Percentiles rank a stretch among this genome's conserved stretches.
Conservation (phyloP, 148 eudicot species). For the Diospyros kaki region DNA sequence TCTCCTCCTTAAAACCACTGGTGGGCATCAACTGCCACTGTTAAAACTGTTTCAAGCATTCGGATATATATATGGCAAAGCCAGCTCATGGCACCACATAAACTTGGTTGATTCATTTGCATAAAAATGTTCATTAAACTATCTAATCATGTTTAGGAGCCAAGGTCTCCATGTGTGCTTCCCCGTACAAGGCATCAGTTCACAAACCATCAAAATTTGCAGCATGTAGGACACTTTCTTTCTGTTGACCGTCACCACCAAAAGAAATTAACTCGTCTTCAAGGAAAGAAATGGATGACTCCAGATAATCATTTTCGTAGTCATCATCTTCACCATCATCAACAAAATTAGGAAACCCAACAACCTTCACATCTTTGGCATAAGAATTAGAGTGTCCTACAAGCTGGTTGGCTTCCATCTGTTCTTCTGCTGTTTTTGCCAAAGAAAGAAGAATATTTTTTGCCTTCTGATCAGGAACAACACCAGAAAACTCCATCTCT, state of each 20-base stretch:
- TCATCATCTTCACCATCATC: slow-evolving; percentile 28
- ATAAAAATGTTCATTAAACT: neutral
- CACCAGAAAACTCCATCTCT: slow-evolving; percentile 74
- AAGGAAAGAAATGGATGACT: too few species aligned
- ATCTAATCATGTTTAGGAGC: neutral
- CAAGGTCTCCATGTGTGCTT: neutral
- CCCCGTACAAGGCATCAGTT: neutral
- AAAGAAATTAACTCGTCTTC: slow-evolving; percentile 24
- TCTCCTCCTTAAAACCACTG: too few species aligned
- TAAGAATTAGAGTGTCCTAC: slow-evolving; percentile 26
- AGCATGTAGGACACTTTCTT: slow-evolving; percentile 2
- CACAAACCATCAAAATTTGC: slow-evolving; percentile 7
- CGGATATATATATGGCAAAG: too few species aligned
- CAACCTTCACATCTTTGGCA: slow-evolving; percentile 14
- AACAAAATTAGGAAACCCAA: slow-evolving; percentile 15
- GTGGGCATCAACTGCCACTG: too few species aligned
- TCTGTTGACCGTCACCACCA: neutral
- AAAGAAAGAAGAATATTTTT: slow-evolving; percentile 77
- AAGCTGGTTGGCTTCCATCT: slow-evolving; percentile 55
- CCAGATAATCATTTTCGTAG: slow-evolving; percentile 18
- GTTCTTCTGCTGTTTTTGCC: slow-evolving; percentile 71
- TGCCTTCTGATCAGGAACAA: slow-evolving; percentile 88
- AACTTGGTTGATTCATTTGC: neutral
- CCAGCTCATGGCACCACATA: neutral
- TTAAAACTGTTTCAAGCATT: too few species aligned